Percentiles rank a stretch among this genome's conserved stretches.
Evolutionary conservation across 441 rosid species (phyloP).

Genomic region (Capsella rubella): DNA sequence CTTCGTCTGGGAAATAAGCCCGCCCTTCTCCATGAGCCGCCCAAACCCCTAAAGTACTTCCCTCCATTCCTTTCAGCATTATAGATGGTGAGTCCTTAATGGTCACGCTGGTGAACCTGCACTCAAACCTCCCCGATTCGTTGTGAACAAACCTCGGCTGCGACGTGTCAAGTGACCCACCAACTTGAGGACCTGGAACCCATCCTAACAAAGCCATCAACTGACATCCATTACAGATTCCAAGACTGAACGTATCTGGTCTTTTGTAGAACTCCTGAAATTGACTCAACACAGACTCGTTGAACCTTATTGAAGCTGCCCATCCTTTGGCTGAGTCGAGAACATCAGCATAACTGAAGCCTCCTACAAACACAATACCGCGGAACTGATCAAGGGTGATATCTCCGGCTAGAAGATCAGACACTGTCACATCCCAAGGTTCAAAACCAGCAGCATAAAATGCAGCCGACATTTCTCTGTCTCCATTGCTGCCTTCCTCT

Average conservation of each 20-base stretch:
- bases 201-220: conserved; percentile 96
- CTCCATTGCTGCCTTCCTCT: conserved; percentile 99
- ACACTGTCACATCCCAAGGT: conserved; percentile 95
- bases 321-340: conserved; percentile 98
- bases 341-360: conserved; percentile 96
- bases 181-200: conserved; percentile 97
- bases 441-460: conserved; percentile 91
- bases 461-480: conserved; percentile 97
- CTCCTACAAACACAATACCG: conserved; percentile 94
- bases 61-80: conserved; percentile 97
- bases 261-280: conserved; percentile 92
- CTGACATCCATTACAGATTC: conserved; percentile 98
- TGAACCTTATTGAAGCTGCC: conserved; percentile 94
- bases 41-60: conserved; percentile 96
- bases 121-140: conserved; percentile 93
- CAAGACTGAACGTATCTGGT: conserved; percentile 91
- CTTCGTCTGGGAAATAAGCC: conserved; percentile 94
- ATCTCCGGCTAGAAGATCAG: conserved; percentile 78
- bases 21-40: conserved; percentile 98
- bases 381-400: conserved; percentile 72
- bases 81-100: conserved; percentile 86
- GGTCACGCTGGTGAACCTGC: conserved; percentile 86
- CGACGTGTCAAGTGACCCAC: conserved; percentile 82
- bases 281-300: conserved; percentile 72
- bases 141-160: conserved; percentile 96